These are phyloP conservation scores for Pyrenophora seminiperda DNA, from an alignment of 2,329 filamentous ascomycete genomes.

Conservation along the genomic window DNA sequence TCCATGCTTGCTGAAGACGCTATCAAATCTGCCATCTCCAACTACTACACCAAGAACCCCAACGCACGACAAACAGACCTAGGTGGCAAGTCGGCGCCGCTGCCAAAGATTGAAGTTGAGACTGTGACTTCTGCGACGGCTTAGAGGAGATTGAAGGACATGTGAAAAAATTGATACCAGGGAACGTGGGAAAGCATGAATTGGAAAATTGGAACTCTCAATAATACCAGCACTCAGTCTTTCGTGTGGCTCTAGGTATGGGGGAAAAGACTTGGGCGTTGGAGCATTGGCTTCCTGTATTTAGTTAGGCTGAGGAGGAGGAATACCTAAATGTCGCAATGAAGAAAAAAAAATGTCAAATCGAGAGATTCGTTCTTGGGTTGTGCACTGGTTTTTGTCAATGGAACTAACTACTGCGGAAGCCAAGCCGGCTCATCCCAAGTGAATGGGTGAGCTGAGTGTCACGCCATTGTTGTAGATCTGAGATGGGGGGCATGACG, in stretches of 20 bases:
- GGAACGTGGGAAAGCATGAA: background rate
- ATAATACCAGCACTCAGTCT: slow-evolving; percentile 11
- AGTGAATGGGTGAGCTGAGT: slow-evolving; percentile 28
- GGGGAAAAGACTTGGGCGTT: slow-evolving; percentile 17
- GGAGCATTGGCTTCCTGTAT: slow-evolving; percentile 16
- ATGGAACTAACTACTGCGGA: no score
- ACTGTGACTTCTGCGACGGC: slow-evolving; percentile 52
- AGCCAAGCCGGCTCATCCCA: background rate
- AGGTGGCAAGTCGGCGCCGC: slow-evolving; percentile 71
- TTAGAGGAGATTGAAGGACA: slow-evolving; percentile 25
- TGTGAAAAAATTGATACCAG: slow-evolving; percentile 35
- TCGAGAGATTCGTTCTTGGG: background rate
- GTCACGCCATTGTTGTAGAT: slow-evolving; percentile 32
- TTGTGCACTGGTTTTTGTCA: no score
- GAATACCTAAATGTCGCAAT: slow-evolving; percentile 6
- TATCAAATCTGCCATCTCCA: slow-evolving; percentile 88
- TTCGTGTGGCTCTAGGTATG: slow-evolving; percentile 13
- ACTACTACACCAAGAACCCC: slow-evolving; percentile 92
- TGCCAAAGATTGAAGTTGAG: slow-evolving; percentile 69
- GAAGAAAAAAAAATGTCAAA: slow-evolving; percentile 14
- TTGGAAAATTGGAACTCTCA: background rate
- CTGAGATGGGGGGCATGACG: no score
- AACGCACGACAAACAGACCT: slow-evolving; percentile 75
- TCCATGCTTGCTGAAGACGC: slow-evolving; percentile 92
- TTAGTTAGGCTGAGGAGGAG: slow-evolving; percentile 12